Conservation (phyloP, 192 early-diverging fungal species). For the Neocallimastix lanati region DNA sequence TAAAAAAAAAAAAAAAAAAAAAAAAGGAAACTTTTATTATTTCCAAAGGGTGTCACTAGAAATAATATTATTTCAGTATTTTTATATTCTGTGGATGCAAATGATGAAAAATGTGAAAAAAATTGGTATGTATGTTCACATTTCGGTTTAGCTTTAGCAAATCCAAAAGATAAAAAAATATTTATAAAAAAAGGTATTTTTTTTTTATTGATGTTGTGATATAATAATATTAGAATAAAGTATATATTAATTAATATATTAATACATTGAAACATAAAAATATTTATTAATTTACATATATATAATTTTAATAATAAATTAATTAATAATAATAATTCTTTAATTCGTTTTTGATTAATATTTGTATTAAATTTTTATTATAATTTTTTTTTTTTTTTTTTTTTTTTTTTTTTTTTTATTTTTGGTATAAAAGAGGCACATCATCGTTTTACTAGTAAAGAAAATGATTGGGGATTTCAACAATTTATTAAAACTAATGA, state of each 20-base stretch:
- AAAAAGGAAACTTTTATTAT: conserved; percentile 66
- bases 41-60: conserved; percentile 68
- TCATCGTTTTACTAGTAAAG: conserved; percentile 65
- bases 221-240: no score
- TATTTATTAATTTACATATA: no score
- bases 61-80: conserved; percentile 60
- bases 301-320: no score
- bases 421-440: conserved; percentile 31
- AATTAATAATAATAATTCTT: no score
- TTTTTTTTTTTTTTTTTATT: no score
- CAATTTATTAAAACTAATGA: conserved; percentile 39
- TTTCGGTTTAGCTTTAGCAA: conserved; percentile 62
- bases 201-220: no score
- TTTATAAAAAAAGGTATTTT: neutral
- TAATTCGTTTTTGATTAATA: no score
- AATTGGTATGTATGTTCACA: conserved; percentile 72
- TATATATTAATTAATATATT: no score
- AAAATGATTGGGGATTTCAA: conserved; percentile 93
- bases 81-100: conserved; percentile 64
- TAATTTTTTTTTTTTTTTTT: no score
- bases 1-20: no score
- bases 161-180: conserved; percentile 42
- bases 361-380: no score
- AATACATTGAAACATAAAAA: no score
- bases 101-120: conserved; percentile 11